Evolutionary conservation across 306 rosid species (phyloP), one percentile per base, ranked within the genome.

Genomic region (Purshia tridentata): DNA sequence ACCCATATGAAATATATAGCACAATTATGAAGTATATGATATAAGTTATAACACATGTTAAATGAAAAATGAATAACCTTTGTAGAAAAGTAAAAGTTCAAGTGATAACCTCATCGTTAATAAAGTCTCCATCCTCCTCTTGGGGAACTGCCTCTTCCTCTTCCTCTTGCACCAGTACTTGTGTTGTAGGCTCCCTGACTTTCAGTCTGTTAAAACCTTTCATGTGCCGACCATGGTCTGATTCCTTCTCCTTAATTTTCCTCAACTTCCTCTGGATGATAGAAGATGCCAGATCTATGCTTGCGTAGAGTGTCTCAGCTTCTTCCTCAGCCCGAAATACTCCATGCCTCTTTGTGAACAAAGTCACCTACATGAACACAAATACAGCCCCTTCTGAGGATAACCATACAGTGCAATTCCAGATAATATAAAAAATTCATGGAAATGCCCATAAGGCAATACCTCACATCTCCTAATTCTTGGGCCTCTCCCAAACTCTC

Each of bases 151-250:
- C 35, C 48, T 75, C 76, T 60, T 72, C 84, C 72, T 84, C 84
- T 60, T 76, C 79, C 18, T 70, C 74, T 67, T 80, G 81, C 29
- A 72, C 62, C 13, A 82, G 59, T 6, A 72, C 13, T 53, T 49
- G 84, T 53, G 59, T 45, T 12, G 73, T 65, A 2, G 88, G 73
- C 76, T 91, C 96, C 80, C 94, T 85, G 51, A 80, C 84, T 73
- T 88, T 89, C 76, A 66, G 78, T 84, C 96, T 86, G 72, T 86
- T 85, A 78, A 82, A 88, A n/a, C 96, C 97, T 81, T 89, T 93
- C 97, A 91, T 91, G 85, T 91, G 98, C 22, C 97, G 88, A 56
- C 98, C 97, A 65, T 80, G 98, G 71, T 93, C 98, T 0, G 97
- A 81, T 48, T 79, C 97, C 77, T 88, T 91, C 82, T 93, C 98